Evolutionary conservation across 2,329 filamentous ascomycete species (phyloP).

Genomic region (Metarhizium guizhouense): DNA sequence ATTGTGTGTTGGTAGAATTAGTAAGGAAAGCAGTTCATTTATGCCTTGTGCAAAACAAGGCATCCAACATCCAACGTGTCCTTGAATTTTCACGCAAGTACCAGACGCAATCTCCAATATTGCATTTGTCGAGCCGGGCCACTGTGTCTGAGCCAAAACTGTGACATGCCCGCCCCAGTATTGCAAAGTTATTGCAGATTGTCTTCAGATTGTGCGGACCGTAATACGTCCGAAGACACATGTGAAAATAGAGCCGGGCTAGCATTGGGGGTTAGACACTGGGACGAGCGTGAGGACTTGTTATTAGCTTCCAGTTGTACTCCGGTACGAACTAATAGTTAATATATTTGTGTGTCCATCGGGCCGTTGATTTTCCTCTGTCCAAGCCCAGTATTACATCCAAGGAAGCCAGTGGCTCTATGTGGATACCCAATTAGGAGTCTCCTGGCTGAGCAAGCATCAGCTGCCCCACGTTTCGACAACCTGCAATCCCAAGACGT

Average conservation of each 20-base stretch:
- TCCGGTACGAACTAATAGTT: neutral
- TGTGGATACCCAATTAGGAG: neutral
- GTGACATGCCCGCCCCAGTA: neutral
- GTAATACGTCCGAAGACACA: neutral
- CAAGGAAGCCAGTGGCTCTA: neutral
- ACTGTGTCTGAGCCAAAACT: neutral
- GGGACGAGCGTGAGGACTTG: too few relatives aligned
- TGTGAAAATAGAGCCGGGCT: neutral
- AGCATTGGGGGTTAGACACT: too few relatives aligned
- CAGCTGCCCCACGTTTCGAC: slow-evolving; percentile 1
- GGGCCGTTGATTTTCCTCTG: neutral
- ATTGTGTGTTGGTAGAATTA: too few relatives aligned
- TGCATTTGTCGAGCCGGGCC: too few relatives aligned
- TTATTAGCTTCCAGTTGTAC: neutral
- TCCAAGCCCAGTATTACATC: neutral
- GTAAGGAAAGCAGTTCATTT: neutral
- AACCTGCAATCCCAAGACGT: neutral
- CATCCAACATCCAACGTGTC: too few relatives aligned
- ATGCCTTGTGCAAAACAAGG: neutral
- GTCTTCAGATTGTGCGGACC: neutral
- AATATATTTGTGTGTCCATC: neutral
- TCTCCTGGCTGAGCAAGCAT: neutral
- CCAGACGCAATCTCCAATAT: too few relatives aligned
- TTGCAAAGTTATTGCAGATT: neutral
- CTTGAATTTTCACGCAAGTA: too few relatives aligned